Conservation (phyloP, 73 alveolate genomes). For the Blepharisma stoltei region DNA sequence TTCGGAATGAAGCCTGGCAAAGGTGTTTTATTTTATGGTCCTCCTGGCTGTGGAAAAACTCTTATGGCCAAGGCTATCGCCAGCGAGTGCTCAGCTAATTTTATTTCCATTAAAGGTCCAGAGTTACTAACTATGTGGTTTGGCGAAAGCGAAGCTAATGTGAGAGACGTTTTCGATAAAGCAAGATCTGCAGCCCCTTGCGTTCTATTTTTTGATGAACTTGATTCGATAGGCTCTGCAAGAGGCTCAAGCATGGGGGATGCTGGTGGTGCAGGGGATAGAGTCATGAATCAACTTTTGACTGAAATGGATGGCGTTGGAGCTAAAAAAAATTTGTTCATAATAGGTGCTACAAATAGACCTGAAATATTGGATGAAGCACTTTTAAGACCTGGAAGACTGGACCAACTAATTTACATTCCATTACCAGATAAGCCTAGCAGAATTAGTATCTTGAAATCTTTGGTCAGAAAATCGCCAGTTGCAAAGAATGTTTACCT, state of each 20-base stretch:
- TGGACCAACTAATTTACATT: slow-evolving; percentile 85
- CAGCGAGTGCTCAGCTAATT: slow-evolving; percentile 77
- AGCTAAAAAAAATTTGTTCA: slow-evolving; percentile 84
- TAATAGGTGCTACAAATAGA: slow-evolving; percentile 92
- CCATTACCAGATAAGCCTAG: slow-evolving; percentile 90
- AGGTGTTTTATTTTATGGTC: slow-evolving; percentile 93
- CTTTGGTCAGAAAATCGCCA: background rate
- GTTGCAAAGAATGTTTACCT: background rate
- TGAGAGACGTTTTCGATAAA: slow-evolving; percentile 41
- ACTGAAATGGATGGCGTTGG: slow-evolving; percentile 95
- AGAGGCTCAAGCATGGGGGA: slow-evolving; percentile 78
- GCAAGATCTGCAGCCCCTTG: slow-evolving; percentile 91
- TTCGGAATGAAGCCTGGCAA: slow-evolving; percentile 80
- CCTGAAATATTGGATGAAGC: slow-evolving; percentile 94
- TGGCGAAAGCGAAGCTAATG: background rate
- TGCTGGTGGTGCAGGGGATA: slow-evolving; percentile 97
- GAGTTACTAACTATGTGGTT: background rate
- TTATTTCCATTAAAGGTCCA: slow-evolving; percentile 37
- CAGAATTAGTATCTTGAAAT: slow-evolving; percentile 30
- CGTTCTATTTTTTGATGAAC: slow-evolving; percentile 69
- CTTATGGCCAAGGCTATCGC: slow-evolving; percentile 76
- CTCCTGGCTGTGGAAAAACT: slow-evolving; percentile 87
- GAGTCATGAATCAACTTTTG: slow-evolving; percentile 87
- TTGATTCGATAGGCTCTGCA: slow-evolving; percentile 73
- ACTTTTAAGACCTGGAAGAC: slow-evolving; percentile 90